Evolutionary conservation across 495 filamentous ascomycete species (phyloP).

Genomic region (Umbilicaria muhlenbergii): DNA sequence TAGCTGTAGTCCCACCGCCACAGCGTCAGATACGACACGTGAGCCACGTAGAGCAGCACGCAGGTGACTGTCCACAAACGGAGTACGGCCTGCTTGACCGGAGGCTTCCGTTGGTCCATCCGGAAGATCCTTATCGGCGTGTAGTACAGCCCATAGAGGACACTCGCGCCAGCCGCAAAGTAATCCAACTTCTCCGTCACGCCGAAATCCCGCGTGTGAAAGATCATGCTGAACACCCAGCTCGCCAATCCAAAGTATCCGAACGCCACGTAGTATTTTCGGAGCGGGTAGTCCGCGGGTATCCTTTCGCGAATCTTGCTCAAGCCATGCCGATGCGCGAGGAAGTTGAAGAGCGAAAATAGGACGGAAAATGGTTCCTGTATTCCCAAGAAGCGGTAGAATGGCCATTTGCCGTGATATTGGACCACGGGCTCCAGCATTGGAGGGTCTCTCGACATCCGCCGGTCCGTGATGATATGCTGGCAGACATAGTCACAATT

Average conservation of each 20-base stretch:
- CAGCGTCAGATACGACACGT: slow-evolving; percentile 72
- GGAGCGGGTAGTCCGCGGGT: slow-evolving; percentile 56
- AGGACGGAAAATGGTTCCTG: slow-evolving; percentile 90
- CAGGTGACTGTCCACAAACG: slow-evolving; percentile 64
- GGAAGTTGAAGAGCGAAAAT: slow-evolving; percentile 80
- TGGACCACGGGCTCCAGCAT: slow-evolving; percentile 58
- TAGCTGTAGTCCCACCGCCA: slow-evolving; percentile 91
- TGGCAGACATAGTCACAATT: slow-evolving; percentile 99
- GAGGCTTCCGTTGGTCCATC: slow-evolving; percentile 47
- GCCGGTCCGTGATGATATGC: slow-evolving; percentile 70
- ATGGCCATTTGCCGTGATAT: slow-evolving; percentile 99
- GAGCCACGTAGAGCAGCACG: slow-evolving; percentile 49
- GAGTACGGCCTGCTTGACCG: slow-evolving; percentile 39
- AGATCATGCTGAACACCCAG: slow-evolving; percentile 80
- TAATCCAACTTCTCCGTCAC: slow-evolving; percentile 91
- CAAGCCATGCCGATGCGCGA: slow-evolving; percentile 74
- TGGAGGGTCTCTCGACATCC: slow-evolving; percentile 47
- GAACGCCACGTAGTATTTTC: slow-evolving; percentile 65
- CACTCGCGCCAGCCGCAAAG: slow-evolving; percentile 80
- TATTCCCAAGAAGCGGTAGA: slow-evolving; percentile 73
- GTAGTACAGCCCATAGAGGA: slow-evolving; percentile 83
- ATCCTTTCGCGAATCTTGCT: slow-evolving; percentile 49
- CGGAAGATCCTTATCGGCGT: slow-evolving; percentile 67
- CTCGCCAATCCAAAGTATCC: slow-evolving; percentile 67
- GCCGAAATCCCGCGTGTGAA: slow-evolving; percentile 76